Evolutionary conservation across 2,329 filamentous ascomycete genomes (phyloP).

Genomic region (Lojkania enalia): DNA sequence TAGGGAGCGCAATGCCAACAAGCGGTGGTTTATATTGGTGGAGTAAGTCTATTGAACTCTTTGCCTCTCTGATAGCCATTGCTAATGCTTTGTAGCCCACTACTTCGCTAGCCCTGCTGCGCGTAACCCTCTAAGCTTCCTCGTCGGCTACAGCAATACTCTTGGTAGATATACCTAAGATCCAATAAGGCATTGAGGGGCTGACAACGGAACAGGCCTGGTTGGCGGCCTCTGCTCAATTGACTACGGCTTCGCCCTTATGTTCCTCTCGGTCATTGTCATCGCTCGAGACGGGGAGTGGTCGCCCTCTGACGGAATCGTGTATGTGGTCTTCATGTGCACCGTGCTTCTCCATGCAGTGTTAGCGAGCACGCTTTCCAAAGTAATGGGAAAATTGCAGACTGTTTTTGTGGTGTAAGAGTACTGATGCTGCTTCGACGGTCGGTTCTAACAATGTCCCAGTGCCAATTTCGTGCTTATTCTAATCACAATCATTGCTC

Average conservation of each 20-base stretch:
- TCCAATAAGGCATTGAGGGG: neutral
- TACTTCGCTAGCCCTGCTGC: conserved; percentile 60
- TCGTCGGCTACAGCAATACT: conserved; percentile 65
- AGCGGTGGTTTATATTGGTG: conserved; percentile 62
- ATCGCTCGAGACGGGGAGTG: conserved; percentile 61
- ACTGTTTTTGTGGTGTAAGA: conserved; percentile 55
- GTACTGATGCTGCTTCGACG: too few species aligned
- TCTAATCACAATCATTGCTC: conserved; percentile 55
- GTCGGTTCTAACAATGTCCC: too few species aligned
- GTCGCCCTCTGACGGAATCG: conserved; percentile 58
- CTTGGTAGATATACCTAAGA: conserved; percentile 46
- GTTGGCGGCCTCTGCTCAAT: conserved; percentile 66
- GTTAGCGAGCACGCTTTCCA: conserved; percentile 56
- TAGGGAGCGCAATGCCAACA: conserved; percentile 57
- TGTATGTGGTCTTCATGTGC: conserved; percentile 62
- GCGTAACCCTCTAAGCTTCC: conserved; percentile 61
- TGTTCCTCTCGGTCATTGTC: conserved; percentile 63
- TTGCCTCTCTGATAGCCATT: conserved; percentile 14
- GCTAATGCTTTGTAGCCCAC: conserved; percentile 50
- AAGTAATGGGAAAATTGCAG: conserved; percentile 63
- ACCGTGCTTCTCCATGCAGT: conserved; percentile 59
- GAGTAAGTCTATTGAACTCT: conserved; percentile 45
- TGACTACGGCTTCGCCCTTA: conserved; percentile 61
- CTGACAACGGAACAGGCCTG: conserved; percentile 16
- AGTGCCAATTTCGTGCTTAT: conserved; percentile 60